These are phyloP conservation scores for Lagenaria siceraria DNA, from an alignment of 306 rosid genomes.

Conservation along the genomic window DNA sequence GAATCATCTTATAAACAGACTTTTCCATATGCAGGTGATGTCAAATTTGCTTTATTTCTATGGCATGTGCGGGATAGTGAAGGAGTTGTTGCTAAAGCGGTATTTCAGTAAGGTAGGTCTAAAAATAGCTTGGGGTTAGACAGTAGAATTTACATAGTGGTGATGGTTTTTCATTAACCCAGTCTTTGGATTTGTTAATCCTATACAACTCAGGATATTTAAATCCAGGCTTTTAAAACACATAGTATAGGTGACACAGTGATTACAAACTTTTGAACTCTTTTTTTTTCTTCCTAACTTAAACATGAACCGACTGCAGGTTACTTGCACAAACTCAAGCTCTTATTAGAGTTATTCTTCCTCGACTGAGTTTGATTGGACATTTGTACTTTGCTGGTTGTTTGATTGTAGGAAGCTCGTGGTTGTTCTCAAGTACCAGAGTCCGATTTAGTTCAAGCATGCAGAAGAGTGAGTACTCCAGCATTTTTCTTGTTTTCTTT, in stretches of 20 bases:
- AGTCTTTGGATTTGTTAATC: not conserved
- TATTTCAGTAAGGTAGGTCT: conserved; percentile 81
- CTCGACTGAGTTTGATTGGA: conserved; percentile 8
- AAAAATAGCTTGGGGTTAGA: not conserved
- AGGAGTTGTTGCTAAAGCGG: conserved; percentile 74
- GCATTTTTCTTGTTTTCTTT: not conserved
- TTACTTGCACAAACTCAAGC: not conserved
- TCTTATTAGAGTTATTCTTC: not conserved
- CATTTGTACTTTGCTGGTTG: conserved; percentile 12
- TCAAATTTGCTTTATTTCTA: conserved; percentile 74
- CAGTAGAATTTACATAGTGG: not conserved
- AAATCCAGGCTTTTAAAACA: not conserved
- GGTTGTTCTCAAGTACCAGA: conserved; percentile 59
- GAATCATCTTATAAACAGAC: conserved; percentile 5
- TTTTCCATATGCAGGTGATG: conserved; percentile 47
- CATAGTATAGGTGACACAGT: not conserved
- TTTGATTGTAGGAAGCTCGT: conserved; percentile 56
- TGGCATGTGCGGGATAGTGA: conserved; percentile 90
- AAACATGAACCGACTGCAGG: not conserved
- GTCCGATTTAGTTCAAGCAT: conserved; percentile 67
- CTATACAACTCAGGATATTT: not conserved
- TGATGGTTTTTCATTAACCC: not conserved
- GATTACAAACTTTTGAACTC: not conserved
- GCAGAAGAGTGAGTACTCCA: conserved; percentile 70
- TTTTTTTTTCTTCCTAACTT: not conserved